Conservation (phyloP, 257 asterid genomes). For the Buddleja alternifolia region DNA sequence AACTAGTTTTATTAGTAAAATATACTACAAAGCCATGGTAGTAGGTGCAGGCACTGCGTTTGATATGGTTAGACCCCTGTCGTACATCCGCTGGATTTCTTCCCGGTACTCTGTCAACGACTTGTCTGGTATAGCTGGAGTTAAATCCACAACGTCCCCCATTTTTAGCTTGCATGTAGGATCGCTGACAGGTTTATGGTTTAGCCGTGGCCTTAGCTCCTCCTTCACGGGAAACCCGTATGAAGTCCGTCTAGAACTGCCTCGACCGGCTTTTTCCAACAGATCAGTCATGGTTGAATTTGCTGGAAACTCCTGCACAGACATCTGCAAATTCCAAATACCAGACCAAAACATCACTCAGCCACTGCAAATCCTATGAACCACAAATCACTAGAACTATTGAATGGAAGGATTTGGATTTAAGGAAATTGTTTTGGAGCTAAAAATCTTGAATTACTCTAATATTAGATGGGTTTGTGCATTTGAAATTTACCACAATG, state of each 20-base stretch:
- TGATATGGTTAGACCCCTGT: slow-evolving; percentile 45
- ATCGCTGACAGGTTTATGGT: slow-evolving; percentile 61
- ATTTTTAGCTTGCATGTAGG: slow-evolving; percentile 73
- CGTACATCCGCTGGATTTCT: slow-evolving; percentile 85
- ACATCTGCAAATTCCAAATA: slow-evolving; percentile 61
- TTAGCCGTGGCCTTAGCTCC: slow-evolving; percentile 75
- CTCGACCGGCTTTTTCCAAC: slow-evolving; percentile 58
- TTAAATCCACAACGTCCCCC: slow-evolving; percentile 89
- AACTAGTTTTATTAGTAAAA: too few species aligned
- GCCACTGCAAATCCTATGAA: neutral
- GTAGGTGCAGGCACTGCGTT: slow-evolving; percentile 29
- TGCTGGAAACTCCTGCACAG: slow-evolving; percentile 76
- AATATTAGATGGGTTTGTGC: too few species aligned
- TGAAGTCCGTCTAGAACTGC: slow-evolving; percentile 52
- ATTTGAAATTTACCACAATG: too few species aligned
- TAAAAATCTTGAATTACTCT: too few species aligned
- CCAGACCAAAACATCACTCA: neutral
- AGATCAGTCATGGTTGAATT: slow-evolving; percentile 72
- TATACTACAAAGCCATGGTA: slow-evolving; percentile 40
- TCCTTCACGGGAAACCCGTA: slow-evolving; percentile 69
- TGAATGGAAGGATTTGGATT: too few species aligned
- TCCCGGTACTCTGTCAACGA: slow-evolving; percentile 66
- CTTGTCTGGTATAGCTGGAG: slow-evolving; percentile 70
- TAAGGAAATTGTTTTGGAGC: too few species aligned
- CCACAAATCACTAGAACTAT: too few species aligned